Base-by-base conservation (phyloP, 768 basidiomycete genomes). In the Megacollybia marginata region DNA sequence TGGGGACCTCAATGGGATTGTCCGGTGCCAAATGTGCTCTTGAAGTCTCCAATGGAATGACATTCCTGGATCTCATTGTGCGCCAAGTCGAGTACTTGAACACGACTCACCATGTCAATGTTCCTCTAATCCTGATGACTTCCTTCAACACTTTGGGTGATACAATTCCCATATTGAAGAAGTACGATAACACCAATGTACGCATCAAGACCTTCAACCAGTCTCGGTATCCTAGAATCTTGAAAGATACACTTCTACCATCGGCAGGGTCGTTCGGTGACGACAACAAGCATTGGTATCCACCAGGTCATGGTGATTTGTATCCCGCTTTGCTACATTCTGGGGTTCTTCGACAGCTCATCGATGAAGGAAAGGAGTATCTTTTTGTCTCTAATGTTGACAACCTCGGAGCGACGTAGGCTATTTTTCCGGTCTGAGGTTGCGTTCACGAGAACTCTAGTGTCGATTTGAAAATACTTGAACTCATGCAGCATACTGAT, bases 101-200 rank as follows among this genome's bases (percentile, higher is more conserved):
- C 76, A 87, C 83, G 47, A 78, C 81, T 45, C 73, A 80, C 62
- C 80, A 80, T 55, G 85, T 90, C 68, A 87, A 96, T 69, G 90
- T 95, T 42, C 93, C 92, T n/a, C 86, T 96, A 66, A 88, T 96
- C 71, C 82, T 97, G 62, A 95, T 96, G 95, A 96, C 93, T 62
- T 95, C 92, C 49, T 97, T 53, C 79, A 95, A 95, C 76, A 97
- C 94, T 16, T 89, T 93, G 65, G 91, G 96, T 34, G 93, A 97
- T 66, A 95, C 94, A 46, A 82, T 90, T 54, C 87, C 90, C 57
- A 91, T 96, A 76, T 92, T 94, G 69, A 92, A 96, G 68, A 96
- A 95, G 72, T 96, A 96, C 66, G 83, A 85, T 46, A 89, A 92
- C 72, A 92, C 94, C 72, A 90, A 93, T 62, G 80, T 96, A 62